Percentiles rank a stretch among this genome's conserved stretches.
phyloP scores from a whole-genome alignment of 768 basidiomycete genomes.

The Psilocybe cubensis region DNA sequence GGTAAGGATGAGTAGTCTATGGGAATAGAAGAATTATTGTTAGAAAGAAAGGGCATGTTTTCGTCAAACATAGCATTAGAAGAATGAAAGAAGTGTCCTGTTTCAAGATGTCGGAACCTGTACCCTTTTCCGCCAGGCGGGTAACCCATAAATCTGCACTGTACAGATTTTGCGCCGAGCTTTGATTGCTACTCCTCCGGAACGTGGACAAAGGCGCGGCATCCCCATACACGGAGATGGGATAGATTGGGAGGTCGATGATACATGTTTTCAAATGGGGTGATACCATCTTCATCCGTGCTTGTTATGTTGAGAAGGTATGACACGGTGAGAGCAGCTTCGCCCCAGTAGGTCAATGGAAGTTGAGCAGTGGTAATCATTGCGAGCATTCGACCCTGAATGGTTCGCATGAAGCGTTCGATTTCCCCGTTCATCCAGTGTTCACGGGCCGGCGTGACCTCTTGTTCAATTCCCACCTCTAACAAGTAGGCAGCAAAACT shows the following conservation, averaged over 20 bases:
- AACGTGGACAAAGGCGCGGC: too few species aligned
- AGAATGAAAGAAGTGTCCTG: slow-evolving; percentile 17
- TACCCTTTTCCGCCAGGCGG: too few species aligned
- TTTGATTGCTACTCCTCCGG: slow-evolving; percentile 10
- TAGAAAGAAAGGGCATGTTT: slow-evolving; percentile 9
- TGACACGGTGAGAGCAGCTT: slow-evolving; percentile 11
- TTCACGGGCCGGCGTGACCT: slow-evolving; percentile 8
- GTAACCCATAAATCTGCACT: too few species aligned
- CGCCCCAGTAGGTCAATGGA: slow-evolving; percentile 11
- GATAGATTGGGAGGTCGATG: too few species aligned
- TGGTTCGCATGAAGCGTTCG: slow-evolving; percentile 10
- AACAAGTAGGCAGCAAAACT: too few species aligned
- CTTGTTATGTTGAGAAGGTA: neutral
- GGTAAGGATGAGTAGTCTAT: too few species aligned
- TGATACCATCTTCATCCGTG: slow-evolving; percentile 5
- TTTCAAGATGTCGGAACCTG: too few species aligned
- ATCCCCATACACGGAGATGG: too few species aligned
- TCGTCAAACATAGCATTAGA: slow-evolving; percentile 16
- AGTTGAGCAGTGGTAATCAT: neutral
- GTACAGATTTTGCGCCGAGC: slow-evolving; percentile 11
- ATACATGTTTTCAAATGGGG: too few species aligned
- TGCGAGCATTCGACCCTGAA: neutral
- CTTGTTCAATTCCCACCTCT: slow-evolving; percentile 5
- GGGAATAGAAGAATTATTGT: too few species aligned
- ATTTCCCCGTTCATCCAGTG: slow-evolving; percentile 20